Percentiles rank a stretch among this genome's conserved stretches.
Conservation (phyloP, 768 basidiomycete species). For the Paxillus involutus region DNA sequence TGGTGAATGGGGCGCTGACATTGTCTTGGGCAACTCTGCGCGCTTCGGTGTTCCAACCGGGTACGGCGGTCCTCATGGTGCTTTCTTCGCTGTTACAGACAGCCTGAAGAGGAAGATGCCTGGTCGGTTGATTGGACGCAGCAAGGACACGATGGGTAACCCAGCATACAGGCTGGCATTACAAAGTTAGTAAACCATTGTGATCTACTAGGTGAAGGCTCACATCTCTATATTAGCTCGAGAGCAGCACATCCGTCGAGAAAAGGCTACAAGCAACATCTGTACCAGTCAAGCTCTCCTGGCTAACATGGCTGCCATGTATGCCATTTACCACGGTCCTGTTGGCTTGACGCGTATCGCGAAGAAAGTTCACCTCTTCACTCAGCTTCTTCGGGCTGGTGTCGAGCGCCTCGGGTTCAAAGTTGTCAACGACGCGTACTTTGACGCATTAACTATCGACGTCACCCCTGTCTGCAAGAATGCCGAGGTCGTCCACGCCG, state of each 20-base stretch:
- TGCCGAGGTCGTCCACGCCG: constrained; percentile 65
- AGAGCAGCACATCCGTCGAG: constrained; percentile 95
- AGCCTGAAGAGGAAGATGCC: constrained; percentile 97
- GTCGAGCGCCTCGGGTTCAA: constrained; percentile 76
- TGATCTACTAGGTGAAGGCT: constrained; percentile 7
- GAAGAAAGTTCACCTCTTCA: constrained; percentile 84
- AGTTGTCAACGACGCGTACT: constrained; percentile 71
- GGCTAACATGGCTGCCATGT: constrained; percentile 99
- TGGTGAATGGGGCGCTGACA: constrained; percentile 98
- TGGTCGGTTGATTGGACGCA: constrained; percentile 91
- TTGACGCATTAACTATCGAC: constrained; percentile 87
- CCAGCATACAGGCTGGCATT: constrained; percentile 90
- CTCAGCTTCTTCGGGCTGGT: constrained; percentile 68
- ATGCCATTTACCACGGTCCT: constrained; percentile 95
- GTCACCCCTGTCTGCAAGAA: constrained; percentile 58
- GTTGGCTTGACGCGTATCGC: constrained; percentile 83
- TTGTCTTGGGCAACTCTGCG: constrained; percentile 92
- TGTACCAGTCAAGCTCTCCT: constrained; percentile 97
- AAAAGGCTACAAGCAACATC: constrained; percentile 98
- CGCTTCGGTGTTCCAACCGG: constrained; percentile 96
- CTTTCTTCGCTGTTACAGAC: constrained; percentile 94
- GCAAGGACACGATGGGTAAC: constrained; percentile 80
- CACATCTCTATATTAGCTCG: constrained; percentile 54
- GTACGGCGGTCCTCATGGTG: constrained; percentile 97
- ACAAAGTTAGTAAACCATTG: constrained; percentile 67